Conservation (phyloP, 2,329 filamentous ascomycete genomes). For the Penicillium rolfsii region DNA sequence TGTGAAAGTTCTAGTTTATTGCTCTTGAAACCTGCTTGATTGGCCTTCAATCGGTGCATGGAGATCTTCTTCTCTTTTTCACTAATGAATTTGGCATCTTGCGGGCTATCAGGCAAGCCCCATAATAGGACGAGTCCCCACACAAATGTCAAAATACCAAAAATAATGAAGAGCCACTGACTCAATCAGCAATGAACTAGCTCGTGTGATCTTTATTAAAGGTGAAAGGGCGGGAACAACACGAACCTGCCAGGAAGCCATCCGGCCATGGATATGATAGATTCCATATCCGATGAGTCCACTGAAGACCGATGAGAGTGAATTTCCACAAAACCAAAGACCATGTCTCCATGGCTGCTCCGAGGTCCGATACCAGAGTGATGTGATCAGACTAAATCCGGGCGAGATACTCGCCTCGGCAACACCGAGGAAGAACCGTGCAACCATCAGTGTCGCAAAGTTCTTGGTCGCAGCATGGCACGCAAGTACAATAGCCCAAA, state of each 20-base stretch:
- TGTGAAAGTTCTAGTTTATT: not conserved
- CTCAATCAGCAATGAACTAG: not conserved
- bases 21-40: not conserved
- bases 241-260: not conserved
- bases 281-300: not conserved
- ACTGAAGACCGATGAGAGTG: not conserved
- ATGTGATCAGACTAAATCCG: not conserved
- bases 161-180: not conserved
- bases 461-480: not conserved
- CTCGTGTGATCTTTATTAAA: not conserved
- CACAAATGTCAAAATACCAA: not conserved
- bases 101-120: not conserved
- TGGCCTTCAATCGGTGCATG: not conserved
- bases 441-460: not conserved
- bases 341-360: not conserved
- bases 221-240: no score
- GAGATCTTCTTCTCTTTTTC: not conserved
- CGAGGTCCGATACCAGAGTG: not conserved
- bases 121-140: not conserved
- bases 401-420: not conserved
- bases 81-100: not conserved
- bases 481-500: not conserved
- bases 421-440: not conserved
- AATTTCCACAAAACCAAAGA: not conserved
- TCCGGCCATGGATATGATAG: not conserved